Evolutionary conservation across 176 grass and related monocot genomes (phyloP), one percentile per base, ranked within the genome.

Genomic region (Oryza australiensis): DNA sequence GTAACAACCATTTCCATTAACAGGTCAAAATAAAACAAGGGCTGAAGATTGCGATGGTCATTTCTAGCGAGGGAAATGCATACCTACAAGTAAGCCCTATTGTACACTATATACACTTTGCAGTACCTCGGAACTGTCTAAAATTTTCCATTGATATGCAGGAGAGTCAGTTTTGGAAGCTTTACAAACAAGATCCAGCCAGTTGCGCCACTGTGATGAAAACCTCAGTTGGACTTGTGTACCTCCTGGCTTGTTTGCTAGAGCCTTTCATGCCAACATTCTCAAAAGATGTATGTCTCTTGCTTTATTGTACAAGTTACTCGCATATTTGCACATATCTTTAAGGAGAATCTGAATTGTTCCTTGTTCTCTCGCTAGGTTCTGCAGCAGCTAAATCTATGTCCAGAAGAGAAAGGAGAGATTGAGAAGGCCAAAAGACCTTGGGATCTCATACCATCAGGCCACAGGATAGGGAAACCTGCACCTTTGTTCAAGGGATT

Each of bases 1-100:
- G 65, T 62, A 62, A 86, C 2, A 82, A 66, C 22, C 3, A 2
- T 48, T 89, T 30, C 68, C 73, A 87, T 83, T 72, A 64, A 77
- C 68, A 97, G 91, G 91, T 97, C 67, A 97, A 91, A 83, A 78
- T 97, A 83, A 97, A 94, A 87, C 91, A 91, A 83, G 94, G 91
- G 42, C 37, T 94, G 64, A 97, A 91, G 83, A 77, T 28, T 81
- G 91, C 84, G 51, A 91, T 94, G 82, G 79, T 77, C 66, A 93
- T 97, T 83, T 97, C 86, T 40, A 91, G 75, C 30, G 82, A 93
- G 73, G 94, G 91, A 82, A 97, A 93, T 86, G 83, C 65, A 68
- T 97, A 97, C 83, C 69, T 97, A 22, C 91, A 94, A 87, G 91
- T 97, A 87, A 57, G 68, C 66, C 41, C 18, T 22, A 55, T 82